These are phyloP conservation scores for Boletus rufocinnamomeus DNA, from an alignment of 768 basidiomycete genomes.

Conservation along the genomic window DNA sequence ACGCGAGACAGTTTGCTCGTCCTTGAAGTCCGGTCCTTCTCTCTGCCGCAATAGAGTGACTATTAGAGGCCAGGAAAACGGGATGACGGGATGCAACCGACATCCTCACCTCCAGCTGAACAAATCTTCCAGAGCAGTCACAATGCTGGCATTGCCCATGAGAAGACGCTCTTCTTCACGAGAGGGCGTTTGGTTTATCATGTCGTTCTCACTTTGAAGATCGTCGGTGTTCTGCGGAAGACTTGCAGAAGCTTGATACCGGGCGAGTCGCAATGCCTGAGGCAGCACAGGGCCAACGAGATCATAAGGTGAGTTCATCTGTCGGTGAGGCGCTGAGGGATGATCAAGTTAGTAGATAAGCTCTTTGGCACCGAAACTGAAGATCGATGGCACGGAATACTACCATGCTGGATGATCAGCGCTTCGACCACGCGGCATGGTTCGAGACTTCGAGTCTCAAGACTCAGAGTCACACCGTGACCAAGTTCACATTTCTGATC, in stretches of 20 bases:
- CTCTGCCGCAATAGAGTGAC: neutral
- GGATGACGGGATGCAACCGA: neutral
- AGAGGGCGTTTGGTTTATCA: conserved; percentile 19
- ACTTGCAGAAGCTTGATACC: neutral
- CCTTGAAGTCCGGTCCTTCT: conserved; percentile 16
- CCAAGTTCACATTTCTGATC: too few species aligned
- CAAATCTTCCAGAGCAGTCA: conserved; percentile 35
- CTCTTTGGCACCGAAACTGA: too few species aligned
- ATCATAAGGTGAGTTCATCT: conserved; percentile 13
- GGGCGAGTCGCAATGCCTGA: conserved; percentile 22
- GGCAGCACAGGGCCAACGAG: conserved; percentile 32
- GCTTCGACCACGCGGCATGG: too few species aligned
- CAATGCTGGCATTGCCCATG: conserved; percentile 21
- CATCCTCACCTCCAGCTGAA: conserved; percentile 38
- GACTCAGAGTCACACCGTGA: too few species aligned
- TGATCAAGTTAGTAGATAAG: too few species aligned
- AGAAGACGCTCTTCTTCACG: conserved; percentile 28
- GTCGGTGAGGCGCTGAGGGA: too few species aligned
- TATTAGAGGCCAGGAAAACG: neutral
- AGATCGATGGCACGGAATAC: too few species aligned
- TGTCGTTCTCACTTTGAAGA: conserved; percentile 13
- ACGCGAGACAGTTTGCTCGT: conserved; percentile 29
- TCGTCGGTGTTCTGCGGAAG: neutral
- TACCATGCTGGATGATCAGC: too few species aligned
- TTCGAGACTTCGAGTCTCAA: too few species aligned